phyloP scores from a whole-genome alignment of 257 asterid genomes.

The Solanum appendiculatum region DNA sequence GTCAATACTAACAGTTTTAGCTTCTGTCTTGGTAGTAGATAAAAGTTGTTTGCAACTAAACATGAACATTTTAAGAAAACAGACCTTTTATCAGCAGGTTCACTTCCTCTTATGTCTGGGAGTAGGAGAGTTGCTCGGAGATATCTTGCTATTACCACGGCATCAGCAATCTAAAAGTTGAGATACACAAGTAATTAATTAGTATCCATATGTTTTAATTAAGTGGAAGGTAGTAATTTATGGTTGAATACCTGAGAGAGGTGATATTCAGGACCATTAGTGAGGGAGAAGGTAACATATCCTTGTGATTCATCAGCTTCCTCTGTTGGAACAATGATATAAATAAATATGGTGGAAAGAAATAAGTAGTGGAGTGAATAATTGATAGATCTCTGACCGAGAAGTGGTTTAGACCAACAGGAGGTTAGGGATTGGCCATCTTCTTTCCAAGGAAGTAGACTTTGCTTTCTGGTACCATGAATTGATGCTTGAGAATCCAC shows the following conservation, averaged over 20 bases:
- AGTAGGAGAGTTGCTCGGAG: conserved; percentile 83
- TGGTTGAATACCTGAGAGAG: conserved; percentile 66
- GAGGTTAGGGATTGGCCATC: conserved; percentile 60
- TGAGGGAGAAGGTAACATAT: conserved; percentile 73
- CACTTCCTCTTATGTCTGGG: conserved; percentile 89
- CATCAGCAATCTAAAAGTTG: conserved; percentile 74
- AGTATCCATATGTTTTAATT: background rate
- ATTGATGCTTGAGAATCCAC: background rate
- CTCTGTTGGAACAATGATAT: conserved; percentile 38
- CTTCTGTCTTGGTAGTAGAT: too few species aligned
- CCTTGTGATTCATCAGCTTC: conserved; percentile 71
- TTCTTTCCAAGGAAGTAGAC: conserved; percentile 37
- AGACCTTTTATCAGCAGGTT: conserved; percentile 75
- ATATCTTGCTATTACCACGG: conserved; percentile 85
- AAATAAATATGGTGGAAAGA: too few species aligned
- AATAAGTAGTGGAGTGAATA: too few species aligned
- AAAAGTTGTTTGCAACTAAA: too few species aligned
- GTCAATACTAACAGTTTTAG: too few species aligned
- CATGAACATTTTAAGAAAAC: too few species aligned
- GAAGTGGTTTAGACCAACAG: conserved; percentile 77
- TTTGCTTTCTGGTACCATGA: background rate
- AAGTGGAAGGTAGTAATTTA: background rate
- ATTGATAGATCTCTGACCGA: conserved; percentile 27
- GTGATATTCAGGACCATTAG: conserved; percentile 98
- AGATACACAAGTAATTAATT: background rate